Base-by-base conservation (phyloP, 2,329 filamentous ascomycete genomes). In the Hawksworthiomyces lignivorus region DNA sequence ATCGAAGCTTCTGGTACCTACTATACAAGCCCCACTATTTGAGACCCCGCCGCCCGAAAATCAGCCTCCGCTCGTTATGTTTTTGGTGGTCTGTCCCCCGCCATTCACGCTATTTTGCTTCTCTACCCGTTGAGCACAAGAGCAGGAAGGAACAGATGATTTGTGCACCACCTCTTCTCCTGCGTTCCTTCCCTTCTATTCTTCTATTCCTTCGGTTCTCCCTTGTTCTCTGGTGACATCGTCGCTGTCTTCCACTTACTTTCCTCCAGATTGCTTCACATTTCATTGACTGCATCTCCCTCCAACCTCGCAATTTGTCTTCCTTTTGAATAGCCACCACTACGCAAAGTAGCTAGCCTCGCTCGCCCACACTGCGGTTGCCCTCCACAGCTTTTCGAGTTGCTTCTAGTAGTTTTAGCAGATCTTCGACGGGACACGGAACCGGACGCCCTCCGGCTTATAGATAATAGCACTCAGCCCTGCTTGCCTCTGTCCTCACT, bases 1-100 rank as follows among this genome's bases (percentile, higher is more conserved):
- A n/a, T 48, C 43, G 47, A 48, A 48, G 44, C 47, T 48, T 48
- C 47, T 48, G 31, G 47, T 34, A 44, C 31, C 38, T 46, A 46
- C 47, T 4, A 44, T 38, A 19, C 12, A 3, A 7, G 29, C 38
- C 31, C 30, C 30, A 32, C 29, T 24, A 12, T 8, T 11, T 20
- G 17, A 15, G 19, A 21, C 22, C 22, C 38, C 43, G 38, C 43
- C 35, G 30, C 24, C 18, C 19, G 19, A 31, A 4, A 14, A 31
- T 17, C 29, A 31, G n/a, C n/a, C 28, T 3, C 17, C 27, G 28
- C 26, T 38, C 27, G 30, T 30, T 32, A 24, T 20, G 11, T n/a
- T n/a, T n/a, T n/a, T n/a, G n/a, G n/a, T n/a, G n/a, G n/a, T n/a
- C n/a, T n/a, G n/a, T n/a, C n/a, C n/a, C n/a, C n/a, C n/a, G n/a